Conservation (phyloP, 2,329 filamentous ascomycete species). For the Aspergillus fructus region DNA sequence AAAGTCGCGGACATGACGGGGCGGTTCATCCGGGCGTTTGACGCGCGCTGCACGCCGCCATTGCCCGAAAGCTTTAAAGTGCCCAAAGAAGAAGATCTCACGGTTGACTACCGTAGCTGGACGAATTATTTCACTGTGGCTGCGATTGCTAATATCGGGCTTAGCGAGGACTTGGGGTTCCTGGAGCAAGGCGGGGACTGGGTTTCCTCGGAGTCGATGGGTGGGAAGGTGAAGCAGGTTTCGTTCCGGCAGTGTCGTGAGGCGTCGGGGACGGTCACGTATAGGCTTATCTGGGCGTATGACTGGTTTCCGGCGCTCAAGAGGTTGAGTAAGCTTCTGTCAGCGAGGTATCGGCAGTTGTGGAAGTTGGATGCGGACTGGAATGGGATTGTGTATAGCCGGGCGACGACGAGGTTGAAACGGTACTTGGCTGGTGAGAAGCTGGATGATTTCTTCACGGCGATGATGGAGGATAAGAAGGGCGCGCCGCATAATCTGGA, state of each 20-base stretch:
- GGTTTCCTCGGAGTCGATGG: slow-evolving; percentile 42
- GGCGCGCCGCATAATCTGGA: slow-evolving; percentile 49
- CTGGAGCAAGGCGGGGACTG: slow-evolving; percentile 51
- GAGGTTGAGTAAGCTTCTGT: slow-evolving; percentile 49
- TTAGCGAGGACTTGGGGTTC: slow-evolving; percentile 53
- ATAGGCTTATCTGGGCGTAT: slow-evolving; percentile 36
- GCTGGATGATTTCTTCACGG: slow-evolving; percentile 59
- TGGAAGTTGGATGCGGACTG: neutral
- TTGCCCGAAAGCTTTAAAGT: too few relatives aligned
- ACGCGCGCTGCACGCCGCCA: slow-evolving; percentile 29
- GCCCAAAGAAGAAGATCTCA: slow-evolving; percentile 5
- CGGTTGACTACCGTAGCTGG: slow-evolving; percentile 52
- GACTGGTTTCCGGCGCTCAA: slow-evolving; percentile 52
- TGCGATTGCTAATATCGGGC: slow-evolving; percentile 58
- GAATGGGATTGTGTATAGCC: neutral
- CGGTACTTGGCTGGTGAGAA: slow-evolving; percentile 50
- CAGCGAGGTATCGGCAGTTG: slow-evolving; percentile 21
- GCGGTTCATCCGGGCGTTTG: slow-evolving; percentile 46
- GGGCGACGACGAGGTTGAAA: neutral
- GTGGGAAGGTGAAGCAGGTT: slow-evolving; percentile 48
- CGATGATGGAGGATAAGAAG: slow-evolving; percentile 54
- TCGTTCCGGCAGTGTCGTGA: slow-evolving; percentile 54
- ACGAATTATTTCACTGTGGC: slow-evolving; percentile 58
- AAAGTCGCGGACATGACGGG: slow-evolving; percentile 54
- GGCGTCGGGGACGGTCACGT: slow-evolving; percentile 47